Evolutionary conservation across 441 rosid species (phyloP).

Genomic region (Hura crepitans): DNA sequence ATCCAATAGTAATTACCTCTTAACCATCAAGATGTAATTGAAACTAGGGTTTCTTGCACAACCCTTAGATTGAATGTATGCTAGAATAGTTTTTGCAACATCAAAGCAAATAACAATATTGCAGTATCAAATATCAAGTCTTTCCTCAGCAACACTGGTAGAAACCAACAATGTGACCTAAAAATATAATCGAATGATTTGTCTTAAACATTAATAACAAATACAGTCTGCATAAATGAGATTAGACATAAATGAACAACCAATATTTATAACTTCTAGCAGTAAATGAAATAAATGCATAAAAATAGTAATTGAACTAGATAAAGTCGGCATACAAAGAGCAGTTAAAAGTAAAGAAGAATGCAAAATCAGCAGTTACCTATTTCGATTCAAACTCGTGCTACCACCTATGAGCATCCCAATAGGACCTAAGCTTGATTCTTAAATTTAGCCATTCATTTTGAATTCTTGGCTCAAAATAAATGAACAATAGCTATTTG

Average conservation of each 20-base stretch:
- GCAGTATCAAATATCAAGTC: conserved; percentile 98
- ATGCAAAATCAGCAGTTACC: conserved; percentile 38
- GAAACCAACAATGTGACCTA: conserved; percentile 96
- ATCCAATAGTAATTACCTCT: conserved; percentile 59
- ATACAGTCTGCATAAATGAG: conserved; percentile 20
- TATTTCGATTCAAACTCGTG: conserved; percentile 92
- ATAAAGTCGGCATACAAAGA: neutral
- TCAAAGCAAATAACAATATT: conserved; percentile 98
- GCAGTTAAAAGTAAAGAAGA: neutral
- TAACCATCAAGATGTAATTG: conserved; percentile 97
- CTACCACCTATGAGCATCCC: conserved; percentile 98
- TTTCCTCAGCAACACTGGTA: conserved; percentile 99
- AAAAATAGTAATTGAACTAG: neutral
- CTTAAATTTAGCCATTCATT: too few species aligned
- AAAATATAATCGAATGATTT: conserved; percentile 21
- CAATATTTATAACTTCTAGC: neutral
- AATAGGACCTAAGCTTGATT: too few species aligned
- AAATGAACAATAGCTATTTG: too few species aligned
- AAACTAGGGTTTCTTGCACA: conserved; percentile 99
- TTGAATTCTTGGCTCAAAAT: too few species aligned
- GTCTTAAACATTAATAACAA: conserved; percentile 10
- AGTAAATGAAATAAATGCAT: neutral
- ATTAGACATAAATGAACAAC: conserved; percentile 68
- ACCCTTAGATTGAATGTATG: conserved; percentile 98
- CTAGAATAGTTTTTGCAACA: conserved; percentile 97